Evolutionary conservation across 306 rosid genomes (phyloP).

Genomic region (Abrus precatorius): DNA sequence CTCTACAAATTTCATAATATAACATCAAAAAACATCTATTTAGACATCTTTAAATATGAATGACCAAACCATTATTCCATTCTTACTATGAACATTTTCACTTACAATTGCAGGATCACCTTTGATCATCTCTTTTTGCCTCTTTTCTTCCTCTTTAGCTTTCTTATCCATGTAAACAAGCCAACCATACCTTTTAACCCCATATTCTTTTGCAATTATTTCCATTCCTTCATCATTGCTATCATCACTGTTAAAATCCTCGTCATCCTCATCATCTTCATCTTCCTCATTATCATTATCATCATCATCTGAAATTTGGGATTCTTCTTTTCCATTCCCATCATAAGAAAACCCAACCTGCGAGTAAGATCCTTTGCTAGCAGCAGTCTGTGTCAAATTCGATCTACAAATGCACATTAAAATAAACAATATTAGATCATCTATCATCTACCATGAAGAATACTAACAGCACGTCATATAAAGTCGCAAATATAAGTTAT

Average conservation of each 20-base stretch:
- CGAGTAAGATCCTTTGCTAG: conserved; percentile 86
- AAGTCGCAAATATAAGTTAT: not conserved
- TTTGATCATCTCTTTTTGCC: conserved; percentile 95
- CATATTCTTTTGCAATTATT: conserved; percentile 90
- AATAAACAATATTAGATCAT: conserved; percentile 45
- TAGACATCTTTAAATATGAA: conserved; percentile 25
- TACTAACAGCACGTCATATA: not conserved
- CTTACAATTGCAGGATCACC: conserved; percentile 99
- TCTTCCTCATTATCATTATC: conserved; percentile 84
- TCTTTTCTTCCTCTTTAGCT: conserved; percentile 94
- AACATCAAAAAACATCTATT: conserved; percentile 30
- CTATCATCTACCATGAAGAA: conserved; percentile 18
- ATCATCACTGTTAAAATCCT: conserved; percentile 94
- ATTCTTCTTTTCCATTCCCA: conserved; percentile 87
- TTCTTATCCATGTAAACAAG: conserved; percentile 98
- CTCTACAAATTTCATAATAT: conserved; percentile 61
- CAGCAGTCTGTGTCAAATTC: conserved; percentile 75
- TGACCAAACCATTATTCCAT: conserved; percentile 12
- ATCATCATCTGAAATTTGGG: conserved; percentile 76
- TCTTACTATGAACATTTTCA: conserved; percentile 29
- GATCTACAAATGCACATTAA: conserved; percentile 63
- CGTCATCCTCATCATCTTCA: conserved; percentile 83
- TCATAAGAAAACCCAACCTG: conserved; percentile 96
- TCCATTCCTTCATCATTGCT: conserved; percentile 99
- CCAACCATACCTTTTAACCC: conserved; percentile 96